Percentiles rank a stretch among this genome's conserved stretches.
Conservation (phyloP, 306 rosid genomes). For the Bauhinia variegata region DNA sequence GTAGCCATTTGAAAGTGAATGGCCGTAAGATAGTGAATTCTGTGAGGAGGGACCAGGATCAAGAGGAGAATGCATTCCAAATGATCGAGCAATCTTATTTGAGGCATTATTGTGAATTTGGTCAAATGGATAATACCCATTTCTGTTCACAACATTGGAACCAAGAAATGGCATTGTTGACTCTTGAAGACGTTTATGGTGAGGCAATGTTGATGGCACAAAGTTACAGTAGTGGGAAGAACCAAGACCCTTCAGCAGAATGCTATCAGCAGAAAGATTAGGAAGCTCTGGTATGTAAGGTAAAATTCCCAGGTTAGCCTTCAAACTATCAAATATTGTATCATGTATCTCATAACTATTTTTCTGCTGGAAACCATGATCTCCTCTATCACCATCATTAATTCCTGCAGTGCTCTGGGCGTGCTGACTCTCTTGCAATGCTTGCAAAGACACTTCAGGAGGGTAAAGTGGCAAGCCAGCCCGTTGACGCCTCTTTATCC, state of each 20-base stretch:
- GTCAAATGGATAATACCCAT: constrained; percentile 51
- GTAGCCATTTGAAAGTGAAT: constrained; percentile 89
- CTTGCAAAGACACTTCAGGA: constrained; percentile 68
- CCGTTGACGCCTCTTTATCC: constrained; percentile 85
- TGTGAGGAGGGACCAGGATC: constrained; percentile 61
- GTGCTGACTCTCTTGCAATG: constrained; percentile 56
- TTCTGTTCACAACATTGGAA: constrained; percentile 48
- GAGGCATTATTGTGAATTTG: constrained; percentile 50
- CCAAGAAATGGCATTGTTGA: constrained; percentile 57
- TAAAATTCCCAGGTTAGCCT: constrained; percentile 54
- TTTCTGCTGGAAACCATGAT: constrained; percentile 50
- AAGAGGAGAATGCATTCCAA: constrained; percentile 54
- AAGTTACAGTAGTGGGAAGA: constrained; percentile 64
- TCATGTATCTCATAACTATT: constrained; percentile 64
- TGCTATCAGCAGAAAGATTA: constrained; percentile 49
- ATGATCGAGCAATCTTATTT: constrained; percentile 53
- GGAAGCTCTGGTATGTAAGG: constrained; percentile 60
- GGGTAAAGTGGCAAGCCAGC: constrained; percentile 96
- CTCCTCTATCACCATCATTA: constrained; percentile 50
- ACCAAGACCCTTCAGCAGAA: constrained; percentile 63
- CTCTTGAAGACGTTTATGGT: constrained; percentile 67
- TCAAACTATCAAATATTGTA: constrained; percentile 60
- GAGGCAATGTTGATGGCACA: constrained; percentile 54
- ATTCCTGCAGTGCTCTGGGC: constrained; percentile 52
- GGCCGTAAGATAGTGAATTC: constrained; percentile 62